phyloP scores from a whole-genome alignment of 2,329 filamentous ascomycete species.

The Salinomyces thailandicus region DNA sequence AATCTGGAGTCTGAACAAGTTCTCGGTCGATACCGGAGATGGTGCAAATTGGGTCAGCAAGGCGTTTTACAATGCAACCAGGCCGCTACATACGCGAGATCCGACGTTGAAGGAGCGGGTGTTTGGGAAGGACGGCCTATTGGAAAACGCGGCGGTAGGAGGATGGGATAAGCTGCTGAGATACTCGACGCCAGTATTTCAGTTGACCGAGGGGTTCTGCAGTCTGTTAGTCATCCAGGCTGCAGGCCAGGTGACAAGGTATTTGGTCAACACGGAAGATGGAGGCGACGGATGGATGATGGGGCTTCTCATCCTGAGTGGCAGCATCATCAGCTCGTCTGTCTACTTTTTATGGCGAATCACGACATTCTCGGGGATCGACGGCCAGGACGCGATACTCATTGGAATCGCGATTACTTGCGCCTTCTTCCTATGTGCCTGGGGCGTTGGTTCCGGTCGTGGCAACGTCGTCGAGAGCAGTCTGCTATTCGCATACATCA shows the following conservation, averaged over 20 bases:
- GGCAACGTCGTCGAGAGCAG: constrained; percentile 95
- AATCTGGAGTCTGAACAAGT: constrained; percentile 92
- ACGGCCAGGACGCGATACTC: constrained; percentile 81
- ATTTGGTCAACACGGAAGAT: constrained; percentile 79
- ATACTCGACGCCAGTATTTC: constrained; percentile 90
- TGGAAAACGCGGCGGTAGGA: constrained; percentile 71
- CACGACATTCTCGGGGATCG: constrained; percentile 83
- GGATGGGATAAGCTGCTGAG: constrained; percentile 79
- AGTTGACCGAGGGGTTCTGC: constrained; percentile 91
- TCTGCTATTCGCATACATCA: constrained; percentile 88
- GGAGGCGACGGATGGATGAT: constrained; percentile 97
- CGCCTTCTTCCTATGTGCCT: constrained; percentile 82
- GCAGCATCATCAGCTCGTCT: constrained; percentile 83
- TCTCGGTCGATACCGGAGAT: constrained; percentile 77
- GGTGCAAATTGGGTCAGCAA: constrained; percentile 65
- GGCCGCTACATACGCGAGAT: constrained; percentile 33
- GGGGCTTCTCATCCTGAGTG: constrained; percentile 73
- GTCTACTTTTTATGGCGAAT: constrained; percentile 96
- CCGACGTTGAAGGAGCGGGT: constrained; percentile 71
- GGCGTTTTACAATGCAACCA: constrained; percentile 31
- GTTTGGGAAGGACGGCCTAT: constrained; percentile 72
- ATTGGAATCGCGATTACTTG: constrained; percentile 91
- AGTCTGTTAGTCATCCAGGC: constrained; percentile 92
- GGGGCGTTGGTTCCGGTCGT: constrained; percentile 85
- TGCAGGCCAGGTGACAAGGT: constrained; percentile 84